phyloP scores from a whole-genome alignment of 1,284 basidiomycete genomes.

The Spongispora temasekensis region DNA sequence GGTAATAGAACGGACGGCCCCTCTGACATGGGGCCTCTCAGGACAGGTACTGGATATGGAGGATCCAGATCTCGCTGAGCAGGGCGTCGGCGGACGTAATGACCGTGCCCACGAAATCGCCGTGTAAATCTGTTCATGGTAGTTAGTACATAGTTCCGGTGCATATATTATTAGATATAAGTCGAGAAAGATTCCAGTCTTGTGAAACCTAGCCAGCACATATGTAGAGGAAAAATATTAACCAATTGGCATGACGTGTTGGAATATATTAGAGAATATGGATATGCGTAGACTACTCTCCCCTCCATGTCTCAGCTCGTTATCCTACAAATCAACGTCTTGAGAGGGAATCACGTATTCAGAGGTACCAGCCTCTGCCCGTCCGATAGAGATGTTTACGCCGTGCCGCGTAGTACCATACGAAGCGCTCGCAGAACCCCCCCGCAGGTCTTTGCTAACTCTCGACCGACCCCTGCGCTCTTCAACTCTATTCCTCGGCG shows the following conservation, averaged over 20 bases:
- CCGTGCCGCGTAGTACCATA: slow-evolving; percentile 17
- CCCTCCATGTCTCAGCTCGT: too few relatives aligned
- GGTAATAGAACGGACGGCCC: slow-evolving; percentile 68
- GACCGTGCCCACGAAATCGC: too few relatives aligned
- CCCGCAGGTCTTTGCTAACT: slow-evolving; percentile 53
- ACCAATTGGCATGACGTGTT: background rate
- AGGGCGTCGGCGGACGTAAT: background rate
- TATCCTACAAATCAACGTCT: background rate
- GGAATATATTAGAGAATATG: slow-evolving; percentile 20
- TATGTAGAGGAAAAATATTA: background rate
- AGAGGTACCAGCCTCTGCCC: slow-evolving; percentile 9
- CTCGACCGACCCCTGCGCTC: slow-evolving; percentile 54
- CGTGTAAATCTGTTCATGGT: too few relatives aligned
- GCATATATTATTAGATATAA: too few relatives aligned
- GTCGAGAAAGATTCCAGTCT: too few relatives aligned
- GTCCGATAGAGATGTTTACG: slow-evolving; percentile 8
- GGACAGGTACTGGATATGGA: slow-evolving; percentile 70
- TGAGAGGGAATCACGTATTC: background rate
- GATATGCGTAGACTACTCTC: slow-evolving; percentile 7
- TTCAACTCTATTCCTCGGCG: slow-evolving; percentile 20
- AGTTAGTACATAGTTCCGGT: too few relatives aligned
- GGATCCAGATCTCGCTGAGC: slow-evolving; percentile 59
- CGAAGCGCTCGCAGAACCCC: slow-evolving; percentile 27
- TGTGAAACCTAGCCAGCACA: too few relatives aligned
- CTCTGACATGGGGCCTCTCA: slow-evolving; percentile 65